Evolutionary conservation across 352 stramenopile species (phyloP).

Genomic region (Pythium dissimile): DNA sequence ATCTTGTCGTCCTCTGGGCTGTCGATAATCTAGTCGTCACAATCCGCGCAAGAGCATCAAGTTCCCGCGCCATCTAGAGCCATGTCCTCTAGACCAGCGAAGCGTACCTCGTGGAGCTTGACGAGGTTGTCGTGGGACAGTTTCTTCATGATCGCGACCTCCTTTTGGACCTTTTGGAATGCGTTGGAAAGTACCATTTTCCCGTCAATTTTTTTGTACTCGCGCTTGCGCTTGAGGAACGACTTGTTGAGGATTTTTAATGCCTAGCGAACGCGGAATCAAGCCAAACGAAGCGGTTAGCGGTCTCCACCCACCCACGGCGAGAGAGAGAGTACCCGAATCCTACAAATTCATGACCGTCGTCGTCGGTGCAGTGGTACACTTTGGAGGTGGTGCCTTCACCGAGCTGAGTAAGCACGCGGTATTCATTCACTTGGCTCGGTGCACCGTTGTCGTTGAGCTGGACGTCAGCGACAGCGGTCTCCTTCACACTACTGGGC

Average conservation of each 20-base stretch:
- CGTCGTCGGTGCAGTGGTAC: slow-evolving; percentile 52
- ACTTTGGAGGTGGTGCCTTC: slow-evolving; percentile 81
- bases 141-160: slow-evolving; percentile 86
- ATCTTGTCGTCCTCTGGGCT: slow-evolving; percentile 72
- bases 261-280: slow-evolving; percentile 37
- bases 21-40: slow-evolving; percentile 63
- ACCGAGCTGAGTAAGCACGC: slow-evolving; percentile 53
- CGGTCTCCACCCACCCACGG: background rate
- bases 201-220: slow-evolving; percentile 75
- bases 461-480: slow-evolving; percentile 52
- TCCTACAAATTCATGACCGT: slow-evolving; percentile 53
- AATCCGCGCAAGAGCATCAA: background rate
- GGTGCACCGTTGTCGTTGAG: slow-evolving; percentile 52
- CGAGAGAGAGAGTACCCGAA: background rate
- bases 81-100: background rate
- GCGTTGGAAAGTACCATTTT: slow-evolving; percentile 78
- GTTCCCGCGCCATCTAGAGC: background rate
- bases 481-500: slow-evolving; percentile 62
- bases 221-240: slow-evolving; percentile 78
- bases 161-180: slow-evolving; percentile 77
- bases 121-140: slow-evolving; percentile 65
- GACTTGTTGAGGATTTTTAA: slow-evolving; percentile 86
- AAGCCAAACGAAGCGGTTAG: background rate
- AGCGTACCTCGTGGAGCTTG: slow-evolving; percentile 50
- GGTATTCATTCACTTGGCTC: slow-evolving; percentile 76